Base-by-base conservation (phyloP, 768 basidiomycete genomes). In the Trametes sanguinea region DNA sequence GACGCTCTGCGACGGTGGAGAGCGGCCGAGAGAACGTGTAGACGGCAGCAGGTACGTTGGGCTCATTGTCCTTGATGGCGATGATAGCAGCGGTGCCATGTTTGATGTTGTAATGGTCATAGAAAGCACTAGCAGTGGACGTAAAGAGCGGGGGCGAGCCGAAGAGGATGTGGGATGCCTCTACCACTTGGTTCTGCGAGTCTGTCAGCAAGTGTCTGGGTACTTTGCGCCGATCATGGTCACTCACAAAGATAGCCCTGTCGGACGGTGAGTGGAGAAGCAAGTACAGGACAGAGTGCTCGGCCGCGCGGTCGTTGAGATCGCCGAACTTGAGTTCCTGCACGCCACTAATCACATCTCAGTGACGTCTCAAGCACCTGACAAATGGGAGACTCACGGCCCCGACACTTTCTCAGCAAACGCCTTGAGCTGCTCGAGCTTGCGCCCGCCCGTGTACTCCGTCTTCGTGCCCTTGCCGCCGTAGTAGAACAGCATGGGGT, bases 401-500 rank as follows among this genome's bases (percentile, higher is more conserved):
- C 84, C 80, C 33, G 83, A 80, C 0, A 92, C 90, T 72, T 88
- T 92, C 66, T 87, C 83, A 0, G 88, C 85, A 72, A 94, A 99
- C 0, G 79, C 76, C 64, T 83, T 80, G 67, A 99, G 76, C 45
- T 86, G 83, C 3, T 88, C 85, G 1, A 96, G 72, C 54, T 84
- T 87, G 45, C 96, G 75, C 1, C 85, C 83, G 29, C 90, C 89
- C 1, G 75, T 81, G 68, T 96, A 96, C 62, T 96, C 94, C 1
- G 85, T 84, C 71, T 79, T 83, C 2, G 81, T 86, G 7, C 83
- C 81, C 3, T 73, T 71, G 11, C 62, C 65, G 40, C 81, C 81
- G 30, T 84, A 91, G 78, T 89, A 89, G 45, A 85, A 75, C 44
- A 98, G 76, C 51, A 89, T 92, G 0, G 96, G 96, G 74, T 92